Conservation (phyloP, 2,329 filamentous ascomycete species). For the Chaetomiaceae sp. region DNA sequence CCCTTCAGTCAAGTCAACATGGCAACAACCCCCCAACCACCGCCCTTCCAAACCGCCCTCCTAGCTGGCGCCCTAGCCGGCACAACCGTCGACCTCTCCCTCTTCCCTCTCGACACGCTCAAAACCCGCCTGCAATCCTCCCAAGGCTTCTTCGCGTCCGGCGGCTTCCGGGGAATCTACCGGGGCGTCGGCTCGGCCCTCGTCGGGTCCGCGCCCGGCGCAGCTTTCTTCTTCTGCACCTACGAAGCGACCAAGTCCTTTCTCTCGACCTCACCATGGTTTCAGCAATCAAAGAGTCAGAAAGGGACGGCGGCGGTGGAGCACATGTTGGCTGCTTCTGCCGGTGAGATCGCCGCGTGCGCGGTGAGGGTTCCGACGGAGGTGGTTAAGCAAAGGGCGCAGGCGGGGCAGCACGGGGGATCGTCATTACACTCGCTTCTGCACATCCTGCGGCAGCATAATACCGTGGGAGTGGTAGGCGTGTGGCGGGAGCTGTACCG, state of each 20-base stretch:
- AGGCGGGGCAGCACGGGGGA: constrained; percentile 76
- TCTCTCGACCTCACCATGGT: constrained; percentile 25
- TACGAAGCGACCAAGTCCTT: constrained; percentile 70
- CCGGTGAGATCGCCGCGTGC: constrained; percentile 90
- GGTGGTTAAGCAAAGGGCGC: constrained; percentile 93
- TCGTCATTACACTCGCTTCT: constrained; percentile 62
- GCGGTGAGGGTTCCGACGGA: constrained; percentile 90
- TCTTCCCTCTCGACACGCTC: constrained; percentile 97
- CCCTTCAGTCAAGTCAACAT: not conserved
- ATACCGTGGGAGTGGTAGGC: constrained; percentile 42
- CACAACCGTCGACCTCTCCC: constrained; percentile 91
- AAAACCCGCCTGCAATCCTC: constrained; percentile 94
- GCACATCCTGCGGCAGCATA: constrained; percentile 59
- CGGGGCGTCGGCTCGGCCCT: constrained; percentile 84
- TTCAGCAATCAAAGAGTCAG: too few species aligned
- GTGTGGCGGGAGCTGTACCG: constrained; percentile 85
- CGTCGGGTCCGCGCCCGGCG: constrained; percentile 86
- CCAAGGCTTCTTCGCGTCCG: constrained; percentile 70
- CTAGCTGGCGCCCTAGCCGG: constrained; percentile 86
- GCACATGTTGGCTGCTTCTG: constrained; percentile 80
- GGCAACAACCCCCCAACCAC: constrained; percentile 4
- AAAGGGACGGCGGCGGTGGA: constrained; percentile 27
- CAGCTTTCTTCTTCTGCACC: constrained; percentile 95
- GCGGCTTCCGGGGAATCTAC: constrained; percentile 90
- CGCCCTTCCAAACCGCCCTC: constrained; percentile 57